These are phyloP conservation scores for Lunasporangiospora selenospora DNA, from an alignment of 192 early-diverging fungal genomes.

Conservation along the genomic window DNA sequence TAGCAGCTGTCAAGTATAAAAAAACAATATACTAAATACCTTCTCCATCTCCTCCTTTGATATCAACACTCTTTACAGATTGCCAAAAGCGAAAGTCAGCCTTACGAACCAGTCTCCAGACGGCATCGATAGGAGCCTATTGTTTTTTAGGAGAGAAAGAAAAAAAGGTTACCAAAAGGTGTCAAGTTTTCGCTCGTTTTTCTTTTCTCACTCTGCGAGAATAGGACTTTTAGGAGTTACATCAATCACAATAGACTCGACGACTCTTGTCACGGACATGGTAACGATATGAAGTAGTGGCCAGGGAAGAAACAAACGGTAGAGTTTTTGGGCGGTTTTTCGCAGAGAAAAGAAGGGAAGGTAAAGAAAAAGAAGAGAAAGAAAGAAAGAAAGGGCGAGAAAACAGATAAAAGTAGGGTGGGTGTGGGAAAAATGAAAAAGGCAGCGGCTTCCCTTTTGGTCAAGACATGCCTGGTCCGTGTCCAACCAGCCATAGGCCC, in stretches of 20 bases:
- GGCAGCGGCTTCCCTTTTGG: too few species aligned
- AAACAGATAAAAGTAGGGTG: neutral
- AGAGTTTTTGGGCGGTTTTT: neutral
- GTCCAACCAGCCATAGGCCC: too few species aligned
- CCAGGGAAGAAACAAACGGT: neutral
- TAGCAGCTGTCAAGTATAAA: neutral
- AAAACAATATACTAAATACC: neutral
- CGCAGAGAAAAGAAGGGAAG: neutral
- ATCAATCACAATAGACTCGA: constrained; percentile 32
- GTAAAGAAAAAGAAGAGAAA: neutral
- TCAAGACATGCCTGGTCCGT: too few species aligned
- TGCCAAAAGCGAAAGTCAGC: constrained; percentile 33
- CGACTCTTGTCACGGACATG: constrained; percentile 43
- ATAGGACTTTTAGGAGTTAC: neutral
- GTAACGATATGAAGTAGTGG: neutral
- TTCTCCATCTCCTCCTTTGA: constrained; percentile 14
- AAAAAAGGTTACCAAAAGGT: too few species aligned
- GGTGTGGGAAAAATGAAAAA: too few species aligned
- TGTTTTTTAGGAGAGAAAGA: neutral
- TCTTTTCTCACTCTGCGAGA: neutral
- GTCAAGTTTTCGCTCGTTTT: neutral
- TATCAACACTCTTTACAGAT: constrained; percentile 23
- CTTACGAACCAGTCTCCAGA: constrained; percentile 29
- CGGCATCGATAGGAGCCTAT: constrained; percentile 31
- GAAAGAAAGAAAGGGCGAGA: neutral